phyloP scores from a whole-genome alignment of 192 early-diverging fungal species.

The Gigaspora rosea region DNA sequence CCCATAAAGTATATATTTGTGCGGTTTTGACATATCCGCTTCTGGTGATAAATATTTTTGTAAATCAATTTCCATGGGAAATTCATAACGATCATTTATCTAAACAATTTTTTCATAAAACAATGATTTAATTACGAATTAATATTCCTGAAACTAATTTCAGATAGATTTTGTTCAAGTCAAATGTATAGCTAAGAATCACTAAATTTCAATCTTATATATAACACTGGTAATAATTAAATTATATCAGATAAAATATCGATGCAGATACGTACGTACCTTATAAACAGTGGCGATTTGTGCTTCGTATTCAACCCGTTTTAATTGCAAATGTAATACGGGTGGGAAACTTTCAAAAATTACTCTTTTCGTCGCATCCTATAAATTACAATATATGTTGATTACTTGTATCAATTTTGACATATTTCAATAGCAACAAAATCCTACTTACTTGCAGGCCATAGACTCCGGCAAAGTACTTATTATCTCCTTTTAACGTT shows the following conservation, averaged over 20 bases:
- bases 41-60: slow-evolving; percentile 74
- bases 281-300: slow-evolving; percentile 88
- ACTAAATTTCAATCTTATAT: background rate
- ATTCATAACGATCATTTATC: slow-evolving; percentile 97
- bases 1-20: slow-evolving; percentile 88
- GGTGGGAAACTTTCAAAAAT: slow-evolving; percentile 92
- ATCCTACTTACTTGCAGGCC: slow-evolving; percentile 69
- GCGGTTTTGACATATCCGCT: slow-evolving; percentile 61
- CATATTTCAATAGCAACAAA: too few species aligned
- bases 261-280: slow-evolving; percentile 43
- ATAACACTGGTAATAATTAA: background rate
- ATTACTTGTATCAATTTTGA: too few species aligned
- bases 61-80: slow-evolving; percentile 84
- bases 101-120: background rate
- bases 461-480: slow-evolving; percentile 88
- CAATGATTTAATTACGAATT: too few species aligned
- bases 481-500: slow-evolving; percentile 94
- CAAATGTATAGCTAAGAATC: background rate
- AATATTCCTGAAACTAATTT: too few species aligned
- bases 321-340: slow-evolving; percentile 93
- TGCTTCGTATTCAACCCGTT: slow-evolving; percentile 97
- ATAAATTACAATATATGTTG: too few species aligned
- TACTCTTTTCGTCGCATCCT: slow-evolving; percentile 94
- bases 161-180: too few species aligned
- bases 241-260: too few species aligned